phyloP scores from a whole-genome alignment of 768 basidiomycete genomes.

The Cystofilobasidium ferigula region DNA sequence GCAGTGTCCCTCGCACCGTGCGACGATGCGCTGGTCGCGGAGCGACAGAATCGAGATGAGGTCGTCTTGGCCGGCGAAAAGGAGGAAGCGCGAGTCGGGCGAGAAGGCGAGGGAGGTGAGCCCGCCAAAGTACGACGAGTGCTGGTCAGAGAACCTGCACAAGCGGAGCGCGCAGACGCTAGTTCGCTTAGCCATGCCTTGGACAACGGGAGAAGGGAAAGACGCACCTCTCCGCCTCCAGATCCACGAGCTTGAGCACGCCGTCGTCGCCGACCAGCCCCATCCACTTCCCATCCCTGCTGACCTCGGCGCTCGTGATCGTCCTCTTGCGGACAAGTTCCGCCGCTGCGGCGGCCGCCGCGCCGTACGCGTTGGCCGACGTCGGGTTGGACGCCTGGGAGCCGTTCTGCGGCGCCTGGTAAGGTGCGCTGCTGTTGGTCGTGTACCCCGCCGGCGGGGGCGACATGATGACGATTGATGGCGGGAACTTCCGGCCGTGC shows the following conservation, averaged over 20 bases:
- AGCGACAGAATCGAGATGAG: slow-evolving; percentile 88
- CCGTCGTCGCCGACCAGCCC: slow-evolving; percentile 90
- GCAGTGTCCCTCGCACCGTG: slow-evolving; percentile 92
- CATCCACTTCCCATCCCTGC: slow-evolving; percentile 75
- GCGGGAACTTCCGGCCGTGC: neutral
- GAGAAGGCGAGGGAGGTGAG: slow-evolving; percentile 88
- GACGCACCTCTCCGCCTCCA: slow-evolving; percentile 68
- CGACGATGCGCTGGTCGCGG: slow-evolving; percentile 84
- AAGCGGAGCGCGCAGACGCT: neutral
- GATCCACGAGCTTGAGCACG: slow-evolving; percentile 77
- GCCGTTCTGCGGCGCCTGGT: neutral
- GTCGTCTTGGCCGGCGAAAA: slow-evolving; percentile 95
- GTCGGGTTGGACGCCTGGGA: neutral
- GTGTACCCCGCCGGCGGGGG: neutral
- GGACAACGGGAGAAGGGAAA: neutral
- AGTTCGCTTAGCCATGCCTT: neutral
- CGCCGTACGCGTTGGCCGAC: neutral
- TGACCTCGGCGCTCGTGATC: slow-evolving; percentile 10
- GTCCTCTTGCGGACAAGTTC: neutral
- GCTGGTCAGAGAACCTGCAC: slow-evolving; percentile 76
- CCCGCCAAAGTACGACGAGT: slow-evolving; percentile 87
- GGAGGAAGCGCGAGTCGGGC: slow-evolving; percentile 83
- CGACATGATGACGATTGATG: neutral
- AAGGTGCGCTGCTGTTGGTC: neutral
- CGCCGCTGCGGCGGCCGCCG: neutral